Base-by-base conservation (phyloP, 495 filamentous ascomycete species). In the Hypoxylon lienhwacheense region DNA sequence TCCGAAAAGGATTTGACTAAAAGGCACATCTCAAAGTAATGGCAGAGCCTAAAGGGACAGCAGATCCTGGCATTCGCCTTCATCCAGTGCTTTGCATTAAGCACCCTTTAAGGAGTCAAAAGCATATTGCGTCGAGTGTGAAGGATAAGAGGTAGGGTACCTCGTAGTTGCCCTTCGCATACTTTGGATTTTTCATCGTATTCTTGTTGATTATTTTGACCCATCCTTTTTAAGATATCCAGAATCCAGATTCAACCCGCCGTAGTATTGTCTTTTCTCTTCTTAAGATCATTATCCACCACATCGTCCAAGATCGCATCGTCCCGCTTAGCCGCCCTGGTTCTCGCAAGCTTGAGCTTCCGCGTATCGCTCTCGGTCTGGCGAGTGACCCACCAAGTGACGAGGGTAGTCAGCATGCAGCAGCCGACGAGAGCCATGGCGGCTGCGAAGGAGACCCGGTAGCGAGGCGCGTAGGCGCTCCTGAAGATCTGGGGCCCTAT, bases 261-360 rank as follows among this genome's bases (percentile, higher is more conserved):
- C 20, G 10, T 19, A 29, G 57, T 31, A 21, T 16, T 32, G 11
- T 34, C 42, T 14, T 16, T 28, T 19, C 34, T 51, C 36, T 43
- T 52, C 14, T 45, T 71, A 65, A 47, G 61, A 61, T 63, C 63
- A 32, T 43, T 70, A 64, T 73, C 69, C 47, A 74, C 69, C 12
- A 76, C 64, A 60, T 74, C 73, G 34, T 74, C 70, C 54, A 77
- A 53, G 44, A 77, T 64, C 1, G 70, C 63, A 40, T 74, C 66
- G 6, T 67, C 63, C 14, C 65, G 60, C 52, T 66, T 69, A n/a
- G 65, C 70, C 4, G 74, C 74, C 0, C 68, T 64, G 7, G 74
- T 58, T 25, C 72, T 68, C 14, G 66, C 71, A 31, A 70, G 39
- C 63, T 77, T 77, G 22, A 77, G 51, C 17, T 56, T 66, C 21